Evolutionary conservation across 768 basidiomycete genomes (phyloP).

Genomic region (Macrolepiota albuminosa): DNA sequence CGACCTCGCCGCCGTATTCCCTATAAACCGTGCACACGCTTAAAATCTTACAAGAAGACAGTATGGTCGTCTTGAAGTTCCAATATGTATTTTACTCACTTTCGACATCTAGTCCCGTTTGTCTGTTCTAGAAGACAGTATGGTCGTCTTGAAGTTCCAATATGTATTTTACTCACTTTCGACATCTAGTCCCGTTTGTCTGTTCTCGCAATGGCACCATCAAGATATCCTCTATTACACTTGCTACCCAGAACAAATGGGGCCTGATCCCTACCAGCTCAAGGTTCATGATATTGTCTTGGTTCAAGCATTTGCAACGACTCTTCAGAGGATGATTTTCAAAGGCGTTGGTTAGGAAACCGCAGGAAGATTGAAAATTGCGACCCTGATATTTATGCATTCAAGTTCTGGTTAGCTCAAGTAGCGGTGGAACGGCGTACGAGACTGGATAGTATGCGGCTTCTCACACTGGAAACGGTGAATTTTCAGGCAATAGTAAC

Average conservation of each 20-base stretch:
- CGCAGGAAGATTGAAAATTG: constrained; percentile 25
- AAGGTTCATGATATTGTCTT: constrained; percentile 37
- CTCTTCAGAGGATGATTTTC: constrained; percentile 36
- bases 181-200: constrained; percentile 38
- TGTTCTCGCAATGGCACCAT: constrained; percentile 35
- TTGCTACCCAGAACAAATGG: constrained; percentile 32
- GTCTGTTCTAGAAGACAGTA: constrained; percentile 42
- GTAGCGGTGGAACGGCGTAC: constrained; percentile 42
- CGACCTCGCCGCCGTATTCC: constrained; percentile 36
- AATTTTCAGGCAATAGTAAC: constrained; percentile 38
- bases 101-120: constrained; percentile 33
- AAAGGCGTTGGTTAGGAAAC: constrained; percentile 51
- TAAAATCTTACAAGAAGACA: constrained; percentile 34
- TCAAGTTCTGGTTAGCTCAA: constrained; percentile 38
- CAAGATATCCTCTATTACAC: constrained; percentile 40
- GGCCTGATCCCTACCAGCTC: constrained; percentile 36
- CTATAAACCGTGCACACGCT: constrained; percentile 31
- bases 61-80: constrained; percentile 24
- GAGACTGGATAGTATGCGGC: constrained; percentile 28
- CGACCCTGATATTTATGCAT: constrained; percentile 44
- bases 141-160: constrained; percentile 11
- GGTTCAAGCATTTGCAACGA: constrained; percentile 42
- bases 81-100: not conserved
- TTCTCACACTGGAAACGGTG: constrained; percentile 38
- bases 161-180: not conserved